Percentiles rank a stretch among this genome's conserved stretches.
These are phyloP conservation scores for Millerozyma miso DNA, from an alignment of 805 yeast species.

Conservation along the genomic window DNA sequence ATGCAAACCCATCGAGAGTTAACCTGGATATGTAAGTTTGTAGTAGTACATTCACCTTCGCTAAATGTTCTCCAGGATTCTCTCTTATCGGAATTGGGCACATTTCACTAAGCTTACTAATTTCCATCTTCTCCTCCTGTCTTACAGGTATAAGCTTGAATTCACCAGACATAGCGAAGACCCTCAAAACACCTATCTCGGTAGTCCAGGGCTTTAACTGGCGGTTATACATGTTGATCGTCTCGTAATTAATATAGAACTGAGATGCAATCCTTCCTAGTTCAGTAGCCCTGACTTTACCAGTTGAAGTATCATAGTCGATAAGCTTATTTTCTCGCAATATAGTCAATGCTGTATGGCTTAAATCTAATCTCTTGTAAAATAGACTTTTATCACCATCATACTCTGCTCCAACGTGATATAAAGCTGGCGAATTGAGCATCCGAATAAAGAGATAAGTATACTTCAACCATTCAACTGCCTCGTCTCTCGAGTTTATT, in stretches of 20 bases:
- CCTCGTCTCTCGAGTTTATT: conserved; percentile 57
- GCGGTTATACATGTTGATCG: conserved; percentile 64
- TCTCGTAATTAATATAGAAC: conserved; percentile 73
- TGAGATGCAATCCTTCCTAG: conserved; percentile 82
- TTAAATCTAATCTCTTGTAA: conserved; percentile 59
- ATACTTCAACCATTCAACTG: conserved; percentile 73
- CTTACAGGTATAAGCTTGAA: conserved; percentile 80
- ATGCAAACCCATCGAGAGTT: conserved; percentile 78
- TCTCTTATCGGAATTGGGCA: conserved; percentile 89
- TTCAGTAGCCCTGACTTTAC: conserved; percentile 45
- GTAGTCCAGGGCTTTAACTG: conserved; percentile 61
- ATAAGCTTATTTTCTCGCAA: conserved; percentile 57
- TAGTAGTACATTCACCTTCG: conserved; percentile 74
- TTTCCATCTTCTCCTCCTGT: conserved; percentile 77
- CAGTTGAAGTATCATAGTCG: conserved; percentile 49
- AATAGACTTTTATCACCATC: conserved; percentile 45
- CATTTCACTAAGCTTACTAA: conserved; percentile 60
- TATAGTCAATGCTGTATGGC: conserved; percentile 68
- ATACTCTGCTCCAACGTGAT: conserved; percentile 69
- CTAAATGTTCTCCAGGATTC: conserved; percentile 59
- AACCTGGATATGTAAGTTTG: conserved; percentile 85
- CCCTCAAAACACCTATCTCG: conserved; percentile 69
- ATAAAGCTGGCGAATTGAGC: conserved; percentile 66
- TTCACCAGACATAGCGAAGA: conserved; percentile 81
- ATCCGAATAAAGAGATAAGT: conserved; percentile 79